phyloP scores from a whole-genome alignment of 108 stramenopile species.

The Seminavis robusta region DNA sequence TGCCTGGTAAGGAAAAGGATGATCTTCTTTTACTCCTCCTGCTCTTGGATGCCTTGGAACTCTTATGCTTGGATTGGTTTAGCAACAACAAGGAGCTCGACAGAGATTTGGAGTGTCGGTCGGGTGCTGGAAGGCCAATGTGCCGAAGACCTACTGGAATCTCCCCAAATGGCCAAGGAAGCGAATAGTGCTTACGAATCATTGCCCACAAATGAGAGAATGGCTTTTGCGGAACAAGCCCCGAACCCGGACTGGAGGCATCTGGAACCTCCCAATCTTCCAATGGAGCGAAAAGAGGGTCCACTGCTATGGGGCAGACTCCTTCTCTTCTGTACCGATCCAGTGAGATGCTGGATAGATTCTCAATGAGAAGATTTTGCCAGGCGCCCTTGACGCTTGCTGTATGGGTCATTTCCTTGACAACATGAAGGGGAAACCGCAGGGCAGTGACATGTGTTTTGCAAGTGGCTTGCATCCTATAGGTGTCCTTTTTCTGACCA shows the following conservation, averaged over 20 bases:
- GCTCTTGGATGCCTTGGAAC: too few relatives aligned
- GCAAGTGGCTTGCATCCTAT: background rate
- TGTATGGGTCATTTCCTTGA: conserved; percentile 7
- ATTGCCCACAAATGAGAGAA: background rate
- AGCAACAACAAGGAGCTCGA: too few relatives aligned
- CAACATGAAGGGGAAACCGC: conserved; percentile 1
- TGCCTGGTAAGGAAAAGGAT: too few relatives aligned
- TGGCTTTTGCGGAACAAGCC: conserved; percentile 5
- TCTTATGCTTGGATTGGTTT: too few relatives aligned
- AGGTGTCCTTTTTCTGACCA: background rate
- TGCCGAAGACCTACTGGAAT: conserved; percentile 23
- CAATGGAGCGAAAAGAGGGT: conserved; percentile 15
- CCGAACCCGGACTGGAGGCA: conserved; percentile 17
- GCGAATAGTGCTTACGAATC: conserved; percentile 1
- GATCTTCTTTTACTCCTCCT: too few relatives aligned
- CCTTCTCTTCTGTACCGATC: background rate
- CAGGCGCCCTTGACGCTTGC: conserved; percentile 6
- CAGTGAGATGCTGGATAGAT: conserved; percentile 2
- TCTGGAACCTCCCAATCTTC: conserved; percentile 19
- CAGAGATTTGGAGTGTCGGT: too few relatives aligned
- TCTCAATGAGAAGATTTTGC: conserved; percentile 19
- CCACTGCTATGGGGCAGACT: background rate
- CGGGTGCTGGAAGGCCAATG: conserved; percentile 13
- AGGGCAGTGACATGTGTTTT: conserved; percentile 4
- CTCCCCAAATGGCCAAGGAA: conserved; percentile 20